Conservation (phyloP, 1,284 basidiomycete species). For the Irpex lacteus region DNA sequence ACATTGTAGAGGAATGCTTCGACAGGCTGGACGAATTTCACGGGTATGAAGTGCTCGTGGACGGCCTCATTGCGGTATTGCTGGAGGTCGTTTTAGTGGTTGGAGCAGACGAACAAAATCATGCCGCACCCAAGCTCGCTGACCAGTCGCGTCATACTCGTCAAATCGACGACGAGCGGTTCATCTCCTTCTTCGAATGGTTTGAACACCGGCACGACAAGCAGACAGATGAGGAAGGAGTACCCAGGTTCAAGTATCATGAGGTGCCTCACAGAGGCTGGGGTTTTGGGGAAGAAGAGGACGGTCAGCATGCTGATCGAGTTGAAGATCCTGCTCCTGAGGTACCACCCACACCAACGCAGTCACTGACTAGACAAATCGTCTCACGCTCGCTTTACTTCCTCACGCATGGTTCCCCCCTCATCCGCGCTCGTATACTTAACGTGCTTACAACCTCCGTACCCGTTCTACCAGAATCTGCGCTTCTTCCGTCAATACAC, state of each 20-base stretch:
- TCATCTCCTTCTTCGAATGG: slow-evolving; percentile 65
- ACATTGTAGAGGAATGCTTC: slow-evolving; percentile 94
- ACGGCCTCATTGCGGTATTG: slow-evolving; percentile 86
- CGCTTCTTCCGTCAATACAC: slow-evolving; percentile 81
- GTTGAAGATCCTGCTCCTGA: slow-evolving; percentile 30
- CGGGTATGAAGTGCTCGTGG: slow-evolving; percentile 82
- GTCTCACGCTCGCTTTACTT: slow-evolving; percentile 85
- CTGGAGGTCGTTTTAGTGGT: slow-evolving; percentile 73
- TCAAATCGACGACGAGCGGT: slow-evolving; percentile 22
- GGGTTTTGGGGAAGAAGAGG: slow-evolving; percentile 30
- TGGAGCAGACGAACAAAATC: slow-evolving; percentile 46
- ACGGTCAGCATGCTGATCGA: slow-evolving; percentile 22
- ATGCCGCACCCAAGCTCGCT: neutral
- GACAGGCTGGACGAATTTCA: slow-evolving; percentile 92
- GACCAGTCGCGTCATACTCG: neutral
- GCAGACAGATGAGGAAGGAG: slow-evolving; percentile 27
- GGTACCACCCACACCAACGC: slow-evolving; percentile 61
- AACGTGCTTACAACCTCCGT: slow-evolving; percentile 70
- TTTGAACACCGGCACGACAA: slow-evolving; percentile 47
- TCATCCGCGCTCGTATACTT: slow-evolving; percentile 81
- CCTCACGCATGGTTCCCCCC: slow-evolving; percentile 81
- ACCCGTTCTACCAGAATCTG: slow-evolving; percentile 71
- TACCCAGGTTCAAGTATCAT: slow-evolving; percentile 47
- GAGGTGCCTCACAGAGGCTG: slow-evolving; percentile 53
- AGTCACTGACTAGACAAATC: slow-evolving; percentile 79